Conservation (phyloP, 805 yeast species). For the Vanderwaltozyma verrucispora region DNA sequence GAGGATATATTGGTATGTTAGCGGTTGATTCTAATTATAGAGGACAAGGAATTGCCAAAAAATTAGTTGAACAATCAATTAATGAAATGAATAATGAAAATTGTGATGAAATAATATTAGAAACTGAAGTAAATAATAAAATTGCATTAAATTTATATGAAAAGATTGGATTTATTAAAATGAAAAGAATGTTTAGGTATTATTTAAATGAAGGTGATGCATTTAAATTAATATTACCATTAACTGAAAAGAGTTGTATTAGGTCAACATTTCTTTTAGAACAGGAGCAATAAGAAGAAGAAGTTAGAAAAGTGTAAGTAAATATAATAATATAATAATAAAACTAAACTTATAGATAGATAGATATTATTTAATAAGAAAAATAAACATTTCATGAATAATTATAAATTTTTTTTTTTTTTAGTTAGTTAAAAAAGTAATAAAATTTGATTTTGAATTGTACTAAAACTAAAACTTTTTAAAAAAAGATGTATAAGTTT, state of each 20-base stretch:
- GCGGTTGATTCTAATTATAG: constrained; percentile 67
- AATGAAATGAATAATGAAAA: constrained; percentile 50
- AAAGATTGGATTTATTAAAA: constrained; percentile 62
- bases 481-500: too few relatives aligned
- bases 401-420: too few relatives aligned
- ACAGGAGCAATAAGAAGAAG: too few relatives aligned
- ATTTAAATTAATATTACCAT: constrained; percentile 71
- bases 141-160: constrained; percentile 66
- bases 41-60: constrained; percentile 74
- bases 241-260: constrained; percentile 47
- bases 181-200: constrained; percentile 73
- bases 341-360: too few relatives aligned
- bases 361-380: too few relatives aligned
- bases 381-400: too few relatives aligned
- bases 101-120: constrained; percentile 88
- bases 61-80: constrained; percentile 52
- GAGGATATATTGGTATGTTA: constrained; percentile 96
- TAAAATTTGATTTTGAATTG: too few relatives aligned
- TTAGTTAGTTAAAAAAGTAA: too few relatives aligned
- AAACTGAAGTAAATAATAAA: constrained; percentile 75
- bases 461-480: too few relatives aligned
- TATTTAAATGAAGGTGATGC: constrained; percentile 93
- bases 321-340: too few relatives aligned
- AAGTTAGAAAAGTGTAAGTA: too few relatives aligned
- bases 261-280: constrained; percentile 51